These are phyloP conservation scores for Carnegiea gigantea DNA, from an alignment of 179 eudicot genomes.

Conservation along the genomic window DNA sequence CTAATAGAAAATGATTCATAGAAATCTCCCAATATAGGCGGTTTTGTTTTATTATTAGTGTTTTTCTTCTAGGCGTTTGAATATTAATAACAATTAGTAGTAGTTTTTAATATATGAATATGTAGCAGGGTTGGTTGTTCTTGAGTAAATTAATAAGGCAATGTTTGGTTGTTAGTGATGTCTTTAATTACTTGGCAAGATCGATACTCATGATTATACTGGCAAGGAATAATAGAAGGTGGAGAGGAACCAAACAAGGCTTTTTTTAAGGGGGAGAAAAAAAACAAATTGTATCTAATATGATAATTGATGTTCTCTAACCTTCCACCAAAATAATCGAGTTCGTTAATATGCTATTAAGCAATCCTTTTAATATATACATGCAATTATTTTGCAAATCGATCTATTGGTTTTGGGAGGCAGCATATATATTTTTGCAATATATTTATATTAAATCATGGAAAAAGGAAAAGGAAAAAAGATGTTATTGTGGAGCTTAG, in stretches of 20 bases:
- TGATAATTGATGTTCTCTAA: constrained; percentile 4
- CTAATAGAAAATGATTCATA: too few relatives aligned
- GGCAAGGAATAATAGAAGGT: constrained; percentile 7
- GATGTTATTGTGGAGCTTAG: background rate
- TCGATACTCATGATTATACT: background rate
- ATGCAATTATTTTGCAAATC: background rate
- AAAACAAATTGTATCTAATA: background rate
- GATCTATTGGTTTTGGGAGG: background rate
- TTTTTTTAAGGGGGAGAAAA: background rate
- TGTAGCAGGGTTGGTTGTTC: background rate
- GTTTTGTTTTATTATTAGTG: background rate
- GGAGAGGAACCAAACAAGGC: background rate
- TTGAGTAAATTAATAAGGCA: background rate
- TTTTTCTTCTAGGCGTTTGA: background rate
- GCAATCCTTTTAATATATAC: background rate
- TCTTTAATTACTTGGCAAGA: background rate
- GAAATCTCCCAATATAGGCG: background rate
- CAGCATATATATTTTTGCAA: too few relatives aligned
- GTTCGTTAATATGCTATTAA: background rate
- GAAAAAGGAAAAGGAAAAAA: background rate
- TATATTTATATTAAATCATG: too few relatives aligned
- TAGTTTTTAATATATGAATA: background rate
- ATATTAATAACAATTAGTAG: background rate
- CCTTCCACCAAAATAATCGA: constrained; percentile 2
- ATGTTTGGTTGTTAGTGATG: background rate